These are phyloP conservation scores for Domatiomyces catenatus DNA, from an alignment of 2,329 filamentous ascomycete species.

Conservation along the genomic window DNA sequence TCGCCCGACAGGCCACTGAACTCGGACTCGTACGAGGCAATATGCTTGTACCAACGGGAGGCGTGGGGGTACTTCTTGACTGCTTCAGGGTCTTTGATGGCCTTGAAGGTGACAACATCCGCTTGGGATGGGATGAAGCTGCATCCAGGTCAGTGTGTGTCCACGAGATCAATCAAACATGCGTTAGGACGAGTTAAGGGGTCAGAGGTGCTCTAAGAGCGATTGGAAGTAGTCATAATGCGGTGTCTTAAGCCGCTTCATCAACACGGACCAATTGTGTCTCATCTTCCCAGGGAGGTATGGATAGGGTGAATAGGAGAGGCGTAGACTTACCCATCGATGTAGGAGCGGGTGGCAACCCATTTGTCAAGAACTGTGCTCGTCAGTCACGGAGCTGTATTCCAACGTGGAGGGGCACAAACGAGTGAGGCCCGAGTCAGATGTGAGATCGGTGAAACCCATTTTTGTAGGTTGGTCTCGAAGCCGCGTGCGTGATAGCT, in stretches of 20 bases:
- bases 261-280: conserved; percentile 89
- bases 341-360: conserved; percentile 63
- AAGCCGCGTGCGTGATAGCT: background rate
- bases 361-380: conserved; percentile 53
- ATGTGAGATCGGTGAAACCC: conserved; percentile 53
- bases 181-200: conserved; percentile 1
- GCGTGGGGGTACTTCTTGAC: conserved; percentile 82
- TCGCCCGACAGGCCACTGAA: conserved; percentile 85
- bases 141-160: conserved; percentile 6
- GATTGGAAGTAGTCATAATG: conserved; percentile 61
- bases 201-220: conserved; percentile 65
- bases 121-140: conserved; percentile 69
- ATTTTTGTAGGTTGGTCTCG: conserved; percentile 26
- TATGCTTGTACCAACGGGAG: conserved; percentile 98
- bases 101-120: conserved; percentile 92
- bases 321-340: conserved; percentile 55
- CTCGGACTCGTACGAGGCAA: conserved; percentile 80
- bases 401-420: conserved; percentile 23
- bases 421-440: conserved; percentile 47
- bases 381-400: conserved; percentile 5
- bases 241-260: conserved; percentile 87
- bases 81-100: conserved; percentile 58
- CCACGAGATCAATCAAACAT: conserved; percentile 1
- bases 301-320: conserved; percentile 16
- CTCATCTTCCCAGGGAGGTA: conserved; percentile 50